Base-by-base conservation (phyloP, 2,329 filamentous ascomycete species). In the Alternaria brassicae region DNA sequence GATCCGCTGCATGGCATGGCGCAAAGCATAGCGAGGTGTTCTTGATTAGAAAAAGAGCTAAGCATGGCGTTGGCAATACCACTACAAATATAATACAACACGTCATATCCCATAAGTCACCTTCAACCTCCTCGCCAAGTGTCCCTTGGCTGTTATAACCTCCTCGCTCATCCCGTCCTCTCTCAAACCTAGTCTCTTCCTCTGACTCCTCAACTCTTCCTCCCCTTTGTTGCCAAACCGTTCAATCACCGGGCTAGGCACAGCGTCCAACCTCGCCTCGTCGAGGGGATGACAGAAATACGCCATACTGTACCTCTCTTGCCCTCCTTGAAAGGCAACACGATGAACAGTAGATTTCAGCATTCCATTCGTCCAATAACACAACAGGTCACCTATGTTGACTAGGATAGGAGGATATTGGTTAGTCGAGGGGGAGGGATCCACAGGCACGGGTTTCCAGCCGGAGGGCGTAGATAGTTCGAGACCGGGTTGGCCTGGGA, bases 341-440 rank as follows among this genome's bases (percentile, higher is more conserved):
- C 94, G 84, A 74, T 98, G 95, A 6, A 97, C 87, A 0, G 94
- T 97, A 68, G 89, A 93, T 69, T 92, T 90, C 63, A 98, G 84
- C 45, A 97, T 79, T 0, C 93, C 93, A 65, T 91, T 90, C 1
- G 95, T 98, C 94, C 94, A 98, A 77, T 96, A 95, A 32, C 88
- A 90, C 13, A 91, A 79, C 32, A 91, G 68, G 72, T 91, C 89
- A 0, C 88, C 89, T n/a, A 91, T 90, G 87, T 92, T 1, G 90
- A 93, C 70, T 65, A 72, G 62, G 7, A 76, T 73, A 0, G 74
- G 70, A 2, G 74, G 69, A 0, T 23, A 7, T 23, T 21, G 37
- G 19, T 23, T 13, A 87, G 89, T 39, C 82, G 85, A 8, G 90
- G 91, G 42, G 87, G 85, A 0, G 0, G 81, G 81, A 54, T 81